Percentiles rank a stretch among this genome's conserved stretches.
These are phyloP conservation scores for Dendrocalamus latiflorus DNA, from an alignment of 202 grass and related monocot species.

Conservation along the genomic window DNA sequence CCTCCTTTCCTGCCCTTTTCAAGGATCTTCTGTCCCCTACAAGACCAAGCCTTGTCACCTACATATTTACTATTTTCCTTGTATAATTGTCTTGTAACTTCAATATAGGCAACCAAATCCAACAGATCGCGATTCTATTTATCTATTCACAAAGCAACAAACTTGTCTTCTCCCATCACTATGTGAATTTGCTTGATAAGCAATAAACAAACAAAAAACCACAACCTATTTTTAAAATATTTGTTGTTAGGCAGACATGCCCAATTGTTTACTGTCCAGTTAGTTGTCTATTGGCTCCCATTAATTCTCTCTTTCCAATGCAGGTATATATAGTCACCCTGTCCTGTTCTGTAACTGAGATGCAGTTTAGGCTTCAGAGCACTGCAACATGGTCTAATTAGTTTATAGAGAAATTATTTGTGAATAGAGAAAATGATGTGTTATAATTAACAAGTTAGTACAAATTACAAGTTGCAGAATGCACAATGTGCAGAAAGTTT, in stretches of 20 bases:
- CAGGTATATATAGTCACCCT: neutral
- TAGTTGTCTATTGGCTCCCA: neutral
- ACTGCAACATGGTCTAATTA: neutral
- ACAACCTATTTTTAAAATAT: neutral
- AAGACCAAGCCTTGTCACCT: constrained; percentile 16
- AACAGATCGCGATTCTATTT: neutral
- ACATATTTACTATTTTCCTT: neutral
- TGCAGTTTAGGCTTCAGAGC: neutral
- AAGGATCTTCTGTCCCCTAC: constrained; percentile 46
- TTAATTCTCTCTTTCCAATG: neutral
- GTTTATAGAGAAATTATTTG: neutral
- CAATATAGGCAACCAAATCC: constrained; percentile 16
- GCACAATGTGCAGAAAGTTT: constrained; percentile 2
- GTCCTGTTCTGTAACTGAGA: neutral
- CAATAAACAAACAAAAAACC: neutral
- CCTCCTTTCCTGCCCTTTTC: constrained; percentile 52
- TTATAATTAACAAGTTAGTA: neutral
- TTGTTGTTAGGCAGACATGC: neutral
- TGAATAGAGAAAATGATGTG: neutral
- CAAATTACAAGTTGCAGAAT: neutral
- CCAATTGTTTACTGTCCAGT: constrained; percentile 11
- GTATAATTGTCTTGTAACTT: neutral
- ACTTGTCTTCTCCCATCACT: constrained; percentile 15
- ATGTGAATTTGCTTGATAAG: neutral
- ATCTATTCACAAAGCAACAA: constrained; percentile 18